Evolutionary conservation across 1,139 yeast genomes (phyloP).

Genomic region (Candida labiduridarum): DNA sequence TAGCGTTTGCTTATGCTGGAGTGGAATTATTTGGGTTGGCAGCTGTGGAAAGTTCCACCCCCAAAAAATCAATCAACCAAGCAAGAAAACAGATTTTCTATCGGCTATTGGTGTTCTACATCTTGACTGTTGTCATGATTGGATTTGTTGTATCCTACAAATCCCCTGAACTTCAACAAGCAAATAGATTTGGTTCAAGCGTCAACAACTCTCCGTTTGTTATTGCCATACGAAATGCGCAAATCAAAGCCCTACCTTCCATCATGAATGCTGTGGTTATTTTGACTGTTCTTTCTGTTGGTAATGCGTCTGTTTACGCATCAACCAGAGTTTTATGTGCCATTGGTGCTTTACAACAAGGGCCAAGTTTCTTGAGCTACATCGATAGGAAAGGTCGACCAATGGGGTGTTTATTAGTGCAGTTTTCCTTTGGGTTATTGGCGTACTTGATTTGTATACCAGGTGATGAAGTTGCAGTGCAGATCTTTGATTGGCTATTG

Average conservation of each 20-base stretch:
- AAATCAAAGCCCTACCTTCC: slow-evolving; percentile 34
- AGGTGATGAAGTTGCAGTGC: slow-evolving; percentile 17
- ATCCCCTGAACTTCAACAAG: slow-evolving; percentile 19
- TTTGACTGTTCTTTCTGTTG: slow-evolving; percentile 36
- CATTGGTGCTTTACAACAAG: slow-evolving; percentile 37
- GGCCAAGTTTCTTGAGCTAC: slow-evolving; percentile 32
- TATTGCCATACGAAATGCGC: slow-evolving; percentile 37
- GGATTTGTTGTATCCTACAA: slow-evolving; percentile 36
- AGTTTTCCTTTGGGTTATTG: slow-evolving; percentile 30
- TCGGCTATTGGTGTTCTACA: slow-evolving; percentile 35
- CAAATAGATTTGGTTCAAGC: slow-evolving; percentile 19
- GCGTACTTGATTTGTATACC: slow-evolving; percentile 37
- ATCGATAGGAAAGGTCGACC: slow-evolving; percentile 40
- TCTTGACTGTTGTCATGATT: slow-evolving; percentile 31
- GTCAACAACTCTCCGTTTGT: slow-evolving; percentile 44
- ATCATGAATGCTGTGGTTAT: slow-evolving; percentile 36
- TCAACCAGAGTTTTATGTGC: slow-evolving; percentile 39
- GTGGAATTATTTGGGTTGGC: slow-evolving; percentile 38
- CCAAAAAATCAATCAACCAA: slow-evolving; percentile 34
- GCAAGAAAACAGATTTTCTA: slow-evolving; percentile 41
- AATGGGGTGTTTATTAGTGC: slow-evolving; percentile 30
- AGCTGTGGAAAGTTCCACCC: slow-evolving; percentile 37
- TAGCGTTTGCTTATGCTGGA: slow-evolving; percentile 30
- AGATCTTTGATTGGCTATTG: slow-evolving; percentile 27
- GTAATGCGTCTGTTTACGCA: slow-evolving; percentile 40